Base-by-base conservation (phyloP, 2,329 filamentous ascomycete species). In the Fusarium sp. region DNA sequence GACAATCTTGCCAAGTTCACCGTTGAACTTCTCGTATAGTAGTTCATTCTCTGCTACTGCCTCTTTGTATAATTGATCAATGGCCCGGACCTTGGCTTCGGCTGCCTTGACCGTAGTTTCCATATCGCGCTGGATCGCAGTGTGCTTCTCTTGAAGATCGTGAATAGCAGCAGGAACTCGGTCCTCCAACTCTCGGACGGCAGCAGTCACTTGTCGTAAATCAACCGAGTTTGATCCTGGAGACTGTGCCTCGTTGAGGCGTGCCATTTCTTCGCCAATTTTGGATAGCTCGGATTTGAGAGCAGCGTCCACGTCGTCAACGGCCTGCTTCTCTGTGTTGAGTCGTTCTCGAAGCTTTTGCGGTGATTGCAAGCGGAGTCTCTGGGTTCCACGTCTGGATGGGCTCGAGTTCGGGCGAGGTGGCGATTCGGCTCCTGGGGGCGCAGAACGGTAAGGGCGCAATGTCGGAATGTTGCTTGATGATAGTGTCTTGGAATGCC, bases 11-110 rank as follows among this genome's bases (percentile, higher is more conserved):
- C 89, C 91, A 49, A 98, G 83, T 81, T 98, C 95, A n/a, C 90
- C 88, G 75, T 98, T 97, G 84, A 98, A 97, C 65, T 91, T 91
- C 71, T 95, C 92, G 79, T 98, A 98, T 58, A 98, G 84, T 30
- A 95, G 88, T 81, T 98, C 94, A 74, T 98, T 98, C 83, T 98
- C 95, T 0, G 93, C 92, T 74, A 90, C 94, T 18, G 91, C 88
- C 76, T 97, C 94, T 70, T 93, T 92, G 82, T 97, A 97, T 54
- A 97, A 83, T 80, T 97, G 92, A 78, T 98, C 94, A 56, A 98
- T 88, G 43, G 92, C 91, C 74, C 90, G 92, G 63, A 91, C 90
- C 74, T 96, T 94, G 63, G 87, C 87, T 78, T 98, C 94, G 16
- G 88, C 90, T 3, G 93, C 89, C 74, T 88, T 86, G 16, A 97